Percentiles rank a stretch among this genome's conserved stretches.
Evolutionary conservation across 2,329 filamentous ascomycete genomes (phyloP).

Genomic region (Apiospora marii): DNA sequence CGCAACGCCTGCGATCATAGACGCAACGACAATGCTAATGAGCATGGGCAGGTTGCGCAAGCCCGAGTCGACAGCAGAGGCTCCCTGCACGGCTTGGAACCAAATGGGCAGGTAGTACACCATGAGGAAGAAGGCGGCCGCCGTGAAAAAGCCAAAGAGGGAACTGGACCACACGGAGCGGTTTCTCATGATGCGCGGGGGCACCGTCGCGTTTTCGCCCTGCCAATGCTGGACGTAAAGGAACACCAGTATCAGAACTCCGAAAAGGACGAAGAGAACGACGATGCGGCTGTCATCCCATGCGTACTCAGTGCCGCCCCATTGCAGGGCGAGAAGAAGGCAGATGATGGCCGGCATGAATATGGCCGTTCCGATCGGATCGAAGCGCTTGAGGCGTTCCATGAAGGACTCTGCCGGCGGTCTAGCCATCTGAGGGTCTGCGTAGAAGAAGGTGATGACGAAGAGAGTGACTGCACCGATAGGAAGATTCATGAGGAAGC

Average conservation of each 20-base stretch:
- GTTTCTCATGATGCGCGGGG: conserved; percentile 48
- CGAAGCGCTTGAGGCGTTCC: conserved; percentile 37
- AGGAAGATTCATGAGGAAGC: conserved; percentile 44
- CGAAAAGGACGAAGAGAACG: conserved; percentile 43
- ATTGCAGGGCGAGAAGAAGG: conserved; percentile 56
- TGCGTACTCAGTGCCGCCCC: conserved; percentile 48
- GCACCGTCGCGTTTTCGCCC: conserved; percentile 49
- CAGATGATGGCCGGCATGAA: conserved; percentile 49
- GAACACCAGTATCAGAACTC: conserved; percentile 43
- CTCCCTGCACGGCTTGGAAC: conserved; percentile 44
- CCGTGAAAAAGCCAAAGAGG: conserved; percentile 45
- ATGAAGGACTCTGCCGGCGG: conserved; percentile 29
- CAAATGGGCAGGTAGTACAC: conserved; percentile 46
- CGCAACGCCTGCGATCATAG: conserved; percentile 38
- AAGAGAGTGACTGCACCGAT: conserved; percentile 39
- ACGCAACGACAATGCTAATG: conserved; percentile 41
- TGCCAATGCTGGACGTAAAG: conserved; percentile 45
- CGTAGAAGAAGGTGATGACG: conserved; percentile 38
- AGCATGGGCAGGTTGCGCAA: conserved; percentile 46
- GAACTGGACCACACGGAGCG: conserved; percentile 44
- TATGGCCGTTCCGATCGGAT: conserved; percentile 38
- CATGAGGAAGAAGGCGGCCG: conserved; percentile 41
- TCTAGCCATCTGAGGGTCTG: conserved; percentile 27
- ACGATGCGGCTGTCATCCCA: conserved; percentile 47
- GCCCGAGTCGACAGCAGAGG: conserved; percentile 44